Evolutionary conservation across 2,329 filamentous ascomycete genomes (phyloP), one percentile per base, ranked within the genome.

Genomic region (Didymella pomorum): DNA sequence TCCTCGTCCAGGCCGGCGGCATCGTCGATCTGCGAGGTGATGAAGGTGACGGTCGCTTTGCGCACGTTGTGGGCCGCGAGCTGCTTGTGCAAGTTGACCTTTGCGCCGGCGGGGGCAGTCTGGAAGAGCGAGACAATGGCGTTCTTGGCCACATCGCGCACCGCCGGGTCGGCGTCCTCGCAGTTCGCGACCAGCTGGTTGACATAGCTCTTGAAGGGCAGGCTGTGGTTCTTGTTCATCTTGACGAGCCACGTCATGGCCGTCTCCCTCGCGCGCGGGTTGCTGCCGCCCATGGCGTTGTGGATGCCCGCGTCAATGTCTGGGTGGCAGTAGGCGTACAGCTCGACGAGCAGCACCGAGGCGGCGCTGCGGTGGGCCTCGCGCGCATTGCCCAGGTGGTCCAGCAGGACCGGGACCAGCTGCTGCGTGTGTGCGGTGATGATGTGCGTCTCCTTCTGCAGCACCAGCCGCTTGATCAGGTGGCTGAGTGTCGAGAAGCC

Each of bases 401-500:
- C 94, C 56, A 93, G 81, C 52, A 97, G 83, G 44, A 93, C 77
- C 4, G 91, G 87, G 61, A 95, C 84, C 9, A 93, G 88, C 63
- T 87, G 84, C 48, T 85, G 84, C 2, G 88, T 88, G 75, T 96
- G 81, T n/a, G 75, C 85, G 64, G 89, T 89, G 60, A 86, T 79
- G 58, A 93, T 81, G 62, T 87, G 83, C 71, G 89, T 90, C 60
- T 92, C 88, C 56, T 96, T 91, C 79, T 97, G 94, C 58, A 94
- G 88, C 61, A 88, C 89, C 59, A 97, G 82, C 57, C 94, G 89
- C 74, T 94, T 96, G 68, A 96, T 82, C 64, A 97, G 85, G 76
- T 97, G 93, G 67, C 90, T 91, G 59, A 97, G 86, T 2, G 92
- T 92, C 3, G 92, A 94, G 76, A 97, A 94, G 58, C 91, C 93